These are phyloP conservation scores for Saksenaea oblongispora DNA, from an alignment of 371 early-diverging fungal species.

Conservation along the genomic window DNA sequence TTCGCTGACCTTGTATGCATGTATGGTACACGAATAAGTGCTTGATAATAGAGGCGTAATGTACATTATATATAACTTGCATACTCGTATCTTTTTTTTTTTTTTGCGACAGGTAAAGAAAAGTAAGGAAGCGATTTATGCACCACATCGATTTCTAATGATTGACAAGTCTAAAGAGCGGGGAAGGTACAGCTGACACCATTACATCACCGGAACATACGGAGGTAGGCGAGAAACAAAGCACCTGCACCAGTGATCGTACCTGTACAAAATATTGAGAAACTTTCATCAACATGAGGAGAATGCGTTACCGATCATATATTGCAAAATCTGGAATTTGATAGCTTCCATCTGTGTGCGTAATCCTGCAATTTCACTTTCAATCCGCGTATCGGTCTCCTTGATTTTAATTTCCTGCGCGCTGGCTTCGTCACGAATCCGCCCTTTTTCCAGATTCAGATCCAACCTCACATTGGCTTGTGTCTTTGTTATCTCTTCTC, in stretches of 20 bases:
- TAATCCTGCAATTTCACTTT: constrained; percentile 83
- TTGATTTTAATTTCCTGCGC: constrained; percentile 83
- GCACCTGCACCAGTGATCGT: constrained; percentile 86
- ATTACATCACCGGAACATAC: constrained; percentile 58
- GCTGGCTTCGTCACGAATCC: constrained; percentile 84
- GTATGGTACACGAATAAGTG: too few species aligned
- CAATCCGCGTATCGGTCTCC: constrained; percentile 87
- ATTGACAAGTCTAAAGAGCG: neutral
- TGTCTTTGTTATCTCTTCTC: constrained; percentile 84
- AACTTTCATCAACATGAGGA: neutral
- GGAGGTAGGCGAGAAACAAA: constrained; percentile 68
- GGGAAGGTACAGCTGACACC: neutral
- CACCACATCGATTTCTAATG: neutral
- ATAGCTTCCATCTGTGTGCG: constrained; percentile 91
- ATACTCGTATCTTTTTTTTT: too few species aligned
- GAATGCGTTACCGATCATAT: constrained; percentile 61
- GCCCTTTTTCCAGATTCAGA: constrained; percentile 86
- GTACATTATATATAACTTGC: too few species aligned
- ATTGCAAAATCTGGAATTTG: constrained; percentile 84
- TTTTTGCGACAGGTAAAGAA: too few species aligned
- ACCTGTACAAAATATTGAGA: constrained; percentile 33
- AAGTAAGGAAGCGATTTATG: too few species aligned
- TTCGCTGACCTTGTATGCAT: too few species aligned
- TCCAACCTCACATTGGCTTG: constrained; percentile 90
- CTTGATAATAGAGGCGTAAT: too few species aligned